Base-by-base conservation (phyloP, 495 filamentous ascomycete genomes). In the Amorphotheca resinae region DNA sequence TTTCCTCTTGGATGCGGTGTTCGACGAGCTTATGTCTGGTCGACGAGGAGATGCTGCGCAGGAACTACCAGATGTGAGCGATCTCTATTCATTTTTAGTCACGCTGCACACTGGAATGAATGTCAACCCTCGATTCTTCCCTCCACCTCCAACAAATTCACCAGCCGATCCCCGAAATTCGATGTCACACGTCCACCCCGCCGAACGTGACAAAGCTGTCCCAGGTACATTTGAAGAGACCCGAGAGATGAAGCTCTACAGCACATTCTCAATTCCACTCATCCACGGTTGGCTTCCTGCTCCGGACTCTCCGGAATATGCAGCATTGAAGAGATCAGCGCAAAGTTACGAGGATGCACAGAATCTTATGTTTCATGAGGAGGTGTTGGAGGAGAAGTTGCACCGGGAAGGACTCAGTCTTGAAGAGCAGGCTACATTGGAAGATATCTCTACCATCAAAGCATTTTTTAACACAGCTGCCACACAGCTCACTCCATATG, bases 31-130 rank as follows among this genome's bases (percentile, higher is more conserved):
- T 22, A 89, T 87, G 63, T 86, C 84, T 17, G 69, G 74, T 23
- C 68, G 76, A 20, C 45, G 66, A 42, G 57, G 65, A 68, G 59
- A 42, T 68, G 55, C 20, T 53, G 62, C 22, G 41, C 65, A 22
- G 59, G 67, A 18, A 12, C 67, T 95, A 32, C 87, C 89, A 1
- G 91, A 98, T 53, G 80, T 98, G 40, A 68, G 77, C 31, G 87
- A 93, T 33, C 68, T 98, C 0, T 89, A 93, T 56, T 64, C 70
- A 14, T 96, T 98, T 56, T 69, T 98, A 7, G 73, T 88, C 21
- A 84, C 84, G 33, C 67, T 98, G 2, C 87, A 95, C 57, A 95
- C 88, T 0, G 91, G 91, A 28, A 93, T 98, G 88, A 96, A 96
- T 54, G 91, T 95, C 34, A 96, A 98, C 53, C 91, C 91, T 28